A percentile compares a stretch with the other conserved stretches of the same genome.
Conservation (phyloP, 2,329 filamentous ascomycete species). For the Amesomyces nigricolor region DNA sequence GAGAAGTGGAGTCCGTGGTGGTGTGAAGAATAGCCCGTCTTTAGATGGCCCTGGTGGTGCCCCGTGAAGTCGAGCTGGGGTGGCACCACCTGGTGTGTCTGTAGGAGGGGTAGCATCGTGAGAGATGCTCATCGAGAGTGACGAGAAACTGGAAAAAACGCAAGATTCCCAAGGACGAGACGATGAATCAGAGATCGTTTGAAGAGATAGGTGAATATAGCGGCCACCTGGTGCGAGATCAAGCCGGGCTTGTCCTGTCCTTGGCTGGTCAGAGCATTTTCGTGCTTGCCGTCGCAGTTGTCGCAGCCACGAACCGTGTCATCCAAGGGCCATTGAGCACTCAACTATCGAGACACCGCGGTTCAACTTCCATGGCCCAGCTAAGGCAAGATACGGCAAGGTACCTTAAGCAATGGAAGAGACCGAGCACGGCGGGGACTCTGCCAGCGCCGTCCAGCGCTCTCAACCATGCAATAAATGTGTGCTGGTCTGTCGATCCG, state of each 20-base stretch:
- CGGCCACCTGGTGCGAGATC: neutral
- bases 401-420: neutral
- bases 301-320: neutral
- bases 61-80: slow-evolving; percentile 37
- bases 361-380: slow-evolving; percentile 14
- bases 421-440: slow-evolving; percentile 16
- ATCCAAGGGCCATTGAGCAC: slow-evolving; percentile 8
- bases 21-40: slow-evolving; percentile 27
- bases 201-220: slow-evolving; percentile 13
- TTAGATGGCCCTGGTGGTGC: slow-evolving; percentile 30
- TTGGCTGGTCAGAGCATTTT: slow-evolving; percentile 6
- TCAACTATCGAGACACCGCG: slow-evolving; percentile 13
- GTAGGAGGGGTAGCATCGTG: slow-evolving; percentile 47
- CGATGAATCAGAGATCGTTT: slow-evolving; percentile 6
- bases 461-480: slow-evolving; percentile 15
- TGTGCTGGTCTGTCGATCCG: neutral
- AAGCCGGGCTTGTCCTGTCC: slow-evolving; percentile 13
- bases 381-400: neutral
- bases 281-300: neutral
- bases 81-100: slow-evolving; percentile 48
- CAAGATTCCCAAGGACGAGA: neutral
- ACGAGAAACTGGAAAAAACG: neutral
- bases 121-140: slow-evolving; percentile 15
- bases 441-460: slow-evolving; percentile 15
- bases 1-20: slow-evolving; percentile 22